Base-by-base conservation (phyloP, 2,329 filamentous ascomycete genomes). In the Fusarium haematococcum region DNA sequence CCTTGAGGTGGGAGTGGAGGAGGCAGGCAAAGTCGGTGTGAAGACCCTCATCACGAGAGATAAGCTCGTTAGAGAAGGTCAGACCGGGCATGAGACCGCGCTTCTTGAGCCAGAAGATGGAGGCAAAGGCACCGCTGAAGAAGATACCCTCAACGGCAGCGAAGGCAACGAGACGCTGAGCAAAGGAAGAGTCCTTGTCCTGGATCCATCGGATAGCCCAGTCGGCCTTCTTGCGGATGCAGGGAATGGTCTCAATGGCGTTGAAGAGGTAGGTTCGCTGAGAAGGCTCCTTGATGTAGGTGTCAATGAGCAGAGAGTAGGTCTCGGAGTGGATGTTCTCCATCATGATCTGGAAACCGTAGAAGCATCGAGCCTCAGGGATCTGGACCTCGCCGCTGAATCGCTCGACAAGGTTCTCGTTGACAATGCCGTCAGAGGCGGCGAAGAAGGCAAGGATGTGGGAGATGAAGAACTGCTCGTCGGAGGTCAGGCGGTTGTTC, bases 311-410 rank as follows among this genome's bases (percentile, higher is more conserved):
- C 39, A 99, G 92, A 23, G 96, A 98, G 91, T 99, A 99, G 64
- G 97, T 99, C 88, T 99, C 97, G 18, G 97, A 98, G 90, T 99
- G 97, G 81, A 99, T 98, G 88, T 99, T 99, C 90, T 99, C 97
- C 94, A 99, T 98, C 97, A 99, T 99, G 88, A 98, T 98, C 88
- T 99, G 97, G 91, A 99, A 99, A 75, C 97, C 97, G 85, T 99
- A 99, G 90, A 99, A 99, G 92, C 97, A 99, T 81, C 97, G 95
- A 75, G 97, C 97, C 87, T 99, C 97, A 13, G 97, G 96, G 68
- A 98, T 92, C 87, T 99, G 97, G 33, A 99, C 96, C 86, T 99
- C 97, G 76, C 91, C 92, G 81, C 94, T 97, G 91, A 99, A 99
- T 74, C 97, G 94, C 91, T 98, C 95, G 70, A 99, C 92, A 27